A percentile compares a stretch with the other conserved stretches of the same genome.
Evolutionary conservation across 345 rosid species (phyloP).

Genomic region (Viola odorata): DNA sequence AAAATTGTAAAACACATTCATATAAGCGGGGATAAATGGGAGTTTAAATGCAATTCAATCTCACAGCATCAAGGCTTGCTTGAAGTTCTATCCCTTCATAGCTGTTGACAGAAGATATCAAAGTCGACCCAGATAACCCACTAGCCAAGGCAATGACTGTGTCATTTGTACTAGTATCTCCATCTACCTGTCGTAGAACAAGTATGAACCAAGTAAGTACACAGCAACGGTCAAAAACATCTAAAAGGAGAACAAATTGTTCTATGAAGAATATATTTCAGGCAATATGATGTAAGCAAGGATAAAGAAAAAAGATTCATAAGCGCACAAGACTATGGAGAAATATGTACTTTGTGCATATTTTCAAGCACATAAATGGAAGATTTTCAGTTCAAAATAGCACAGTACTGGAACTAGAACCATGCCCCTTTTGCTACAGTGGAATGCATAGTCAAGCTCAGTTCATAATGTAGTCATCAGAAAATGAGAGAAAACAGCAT

Average conservation of each 20-base stretch:
- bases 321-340: background rate
- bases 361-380: background rate
- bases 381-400: background rate
- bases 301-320: background rate
- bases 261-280: too few species aligned
- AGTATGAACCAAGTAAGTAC: conserved; percentile 6
- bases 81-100: conserved; percentile 74
- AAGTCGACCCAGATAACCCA: conserved; percentile 70
- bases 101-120: conserved; percentile 55
- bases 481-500: too few species aligned
- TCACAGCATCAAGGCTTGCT: conserved; percentile 85
- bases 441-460: too few species aligned
- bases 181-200: conserved; percentile 68
- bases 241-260: too few species aligned
- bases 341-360: too few species aligned
- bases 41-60: conserved; percentile 7
- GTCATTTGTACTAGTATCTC: conserved; percentile 93
- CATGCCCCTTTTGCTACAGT: too few species aligned
- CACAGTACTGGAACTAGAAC: background rate
- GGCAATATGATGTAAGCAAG: background rate
- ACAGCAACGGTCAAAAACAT: background rate
- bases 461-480: too few species aligned
- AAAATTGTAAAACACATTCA: too few species aligned
- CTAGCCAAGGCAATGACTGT: conserved; percentile 89
- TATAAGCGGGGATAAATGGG: too few species aligned